Conservation (phyloP, 495 filamentous ascomycete genomes). For the Penicillium psychrofluorescens region DNA sequence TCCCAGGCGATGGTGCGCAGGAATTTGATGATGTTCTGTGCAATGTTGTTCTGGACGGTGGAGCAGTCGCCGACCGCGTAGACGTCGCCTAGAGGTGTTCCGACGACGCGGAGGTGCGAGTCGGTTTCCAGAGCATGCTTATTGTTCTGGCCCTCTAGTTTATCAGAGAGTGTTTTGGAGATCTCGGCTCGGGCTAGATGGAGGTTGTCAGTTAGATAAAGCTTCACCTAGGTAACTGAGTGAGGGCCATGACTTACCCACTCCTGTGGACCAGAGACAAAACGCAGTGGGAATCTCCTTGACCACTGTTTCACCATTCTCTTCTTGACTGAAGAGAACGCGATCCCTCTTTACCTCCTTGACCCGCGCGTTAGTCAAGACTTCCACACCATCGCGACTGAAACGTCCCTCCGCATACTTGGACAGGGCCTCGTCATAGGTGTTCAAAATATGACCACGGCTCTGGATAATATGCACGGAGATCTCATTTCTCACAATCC, state of each 20-base stretch:
- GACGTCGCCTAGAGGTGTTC: constrained; percentile 87
- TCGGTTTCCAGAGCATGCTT: constrained; percentile 92
- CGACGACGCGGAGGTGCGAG: constrained; percentile 83
- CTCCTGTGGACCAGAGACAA: constrained; percentile 97
- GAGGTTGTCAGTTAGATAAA: neutral
- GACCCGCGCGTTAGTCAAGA: constrained; percentile 86
- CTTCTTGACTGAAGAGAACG: constrained; percentile 82
- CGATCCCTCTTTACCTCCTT: constrained; percentile 76
- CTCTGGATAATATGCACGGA: constrained; percentile 97
- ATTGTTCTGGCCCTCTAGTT: constrained; percentile 77
- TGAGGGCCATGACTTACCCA: constrained; percentile 37
- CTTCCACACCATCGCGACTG: constrained; percentile 79
- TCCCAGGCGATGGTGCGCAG: constrained; percentile 88
- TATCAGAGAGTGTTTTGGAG: constrained; percentile 61
- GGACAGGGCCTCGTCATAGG: constrained; percentile 92
- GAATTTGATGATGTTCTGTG: constrained; percentile 79
- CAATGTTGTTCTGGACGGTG: constrained; percentile 93
- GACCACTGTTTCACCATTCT: constrained; percentile 63
- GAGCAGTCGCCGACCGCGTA: constrained; percentile 97
- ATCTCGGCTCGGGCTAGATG: constrained; percentile 68
- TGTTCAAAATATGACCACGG: constrained; percentile 91
- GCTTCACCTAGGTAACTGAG: too few relatives aligned
- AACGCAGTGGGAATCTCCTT: constrained; percentile 97
- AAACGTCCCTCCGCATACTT: constrained; percentile 86
- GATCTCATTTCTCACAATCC: constrained; percentile 88